phyloP scores from a whole-genome alignment of 1,284 basidiomycete species.

The Ustilago nuda region DNA sequence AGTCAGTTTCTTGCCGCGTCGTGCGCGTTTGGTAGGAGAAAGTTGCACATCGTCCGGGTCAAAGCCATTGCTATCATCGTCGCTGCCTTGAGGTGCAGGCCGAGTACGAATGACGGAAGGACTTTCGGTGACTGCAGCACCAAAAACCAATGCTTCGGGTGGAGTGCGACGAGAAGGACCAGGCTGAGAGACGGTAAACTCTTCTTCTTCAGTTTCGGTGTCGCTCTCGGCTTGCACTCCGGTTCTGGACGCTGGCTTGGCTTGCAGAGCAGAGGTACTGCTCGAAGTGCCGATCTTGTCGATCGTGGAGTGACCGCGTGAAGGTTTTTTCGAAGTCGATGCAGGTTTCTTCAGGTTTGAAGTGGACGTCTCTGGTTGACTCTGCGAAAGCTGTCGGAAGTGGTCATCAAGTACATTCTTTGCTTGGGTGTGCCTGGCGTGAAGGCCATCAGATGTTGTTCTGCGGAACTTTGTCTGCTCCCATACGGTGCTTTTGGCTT shows the following conservation, averaged over 20 bases:
- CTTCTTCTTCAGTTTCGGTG: conserved; percentile 42
- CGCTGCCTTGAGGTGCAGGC: conserved; percentile 13
- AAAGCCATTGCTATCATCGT: conserved; percentile 14
- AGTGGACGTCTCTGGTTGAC: conserved; percentile 16
- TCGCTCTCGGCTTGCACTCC: conserved; percentile 19
- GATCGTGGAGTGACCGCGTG: neutral
- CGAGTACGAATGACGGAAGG: conserved; percentile 5
- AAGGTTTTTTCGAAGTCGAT: neutral
- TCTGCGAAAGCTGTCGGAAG: conserved; percentile 34
- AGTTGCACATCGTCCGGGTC: conserved; percentile 20
- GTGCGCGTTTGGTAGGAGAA: conserved; percentile 31
- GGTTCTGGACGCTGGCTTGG: neutral
- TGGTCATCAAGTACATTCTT: conserved; percentile 44
- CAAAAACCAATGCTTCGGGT: neutral
- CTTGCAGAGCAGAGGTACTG: neutral
- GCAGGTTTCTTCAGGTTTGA: neutral
- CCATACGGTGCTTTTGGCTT: conserved; percentile 42
- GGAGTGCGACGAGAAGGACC: conserved; percentile 2
- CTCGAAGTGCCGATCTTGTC: neutral
- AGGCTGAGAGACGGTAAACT: conserved; percentile 4
- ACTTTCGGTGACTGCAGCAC: neutral
- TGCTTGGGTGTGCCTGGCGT: conserved; percentile 37
- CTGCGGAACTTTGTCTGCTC: conserved; percentile 32
- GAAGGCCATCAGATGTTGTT: conserved; percentile 26
- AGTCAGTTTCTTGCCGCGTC: conserved; percentile 17